Evolutionary conservation across 805 yeast genomes (phyloP), one percentile per base, ranked within the genome.

Genomic region (Candida anglica): DNA sequence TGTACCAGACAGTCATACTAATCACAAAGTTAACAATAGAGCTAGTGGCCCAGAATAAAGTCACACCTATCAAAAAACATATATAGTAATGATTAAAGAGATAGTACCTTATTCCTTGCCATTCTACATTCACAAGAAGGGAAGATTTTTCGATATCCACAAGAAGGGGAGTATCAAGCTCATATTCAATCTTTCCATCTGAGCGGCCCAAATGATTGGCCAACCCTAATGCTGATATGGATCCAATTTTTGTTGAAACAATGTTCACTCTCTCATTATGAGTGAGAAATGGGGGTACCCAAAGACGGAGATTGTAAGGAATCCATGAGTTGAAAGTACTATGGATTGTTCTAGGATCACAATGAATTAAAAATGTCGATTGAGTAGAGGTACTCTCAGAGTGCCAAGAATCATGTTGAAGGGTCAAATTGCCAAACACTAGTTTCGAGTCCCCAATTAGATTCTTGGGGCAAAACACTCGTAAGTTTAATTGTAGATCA

Each of bases 81-180:
- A 50, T 38, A 11, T 38, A 43, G 28, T 58, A 60, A 41, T 64
- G 63, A 27, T 60, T 50, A 30, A 56, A 63, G 22, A 70, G 34
- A 38, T 63, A 67, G 43, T 58, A 65, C 21, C 75, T 49, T 26
- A 69, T 48, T 0, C 76, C 76, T 17, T 53, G 51, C 60, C 69
- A 69, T 32, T 60, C 58, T 9, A 66, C 54, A 14, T 47, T 56
- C 22, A 68, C 39, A 15, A 19, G 6, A 15, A 32, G 24, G 15
- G 15, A 15, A 7, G 34, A 32, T 11, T 19, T 22, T 3, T 23
- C 24, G 7, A 15, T 19, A 15, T 32, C 34, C 13, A 32, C 17
- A 6, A 5, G 19, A 19, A 24, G 22, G 16, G 7, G 9, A 8
- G 11, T 5, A 21, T 23, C 18, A 5, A 14, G 15, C 14, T 21